Evolutionary conservation across 2,329 filamentous ascomycete genomes (phyloP).

Genomic region (Diplocarpon rosae): DNA sequence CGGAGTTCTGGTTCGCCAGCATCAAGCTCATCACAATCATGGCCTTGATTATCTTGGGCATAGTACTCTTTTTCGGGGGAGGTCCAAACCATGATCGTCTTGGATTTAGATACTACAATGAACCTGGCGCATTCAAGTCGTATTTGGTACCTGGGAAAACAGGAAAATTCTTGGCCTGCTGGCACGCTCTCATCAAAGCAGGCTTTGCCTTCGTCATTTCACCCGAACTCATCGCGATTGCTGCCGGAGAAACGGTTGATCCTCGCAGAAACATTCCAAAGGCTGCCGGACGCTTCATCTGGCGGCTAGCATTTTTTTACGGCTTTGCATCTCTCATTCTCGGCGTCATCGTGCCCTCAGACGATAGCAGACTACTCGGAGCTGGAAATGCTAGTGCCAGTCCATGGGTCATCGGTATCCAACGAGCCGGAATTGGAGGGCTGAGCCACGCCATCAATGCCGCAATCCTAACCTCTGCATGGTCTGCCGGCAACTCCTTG

Average conservation of each 20-base stretch:
- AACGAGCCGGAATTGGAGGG: conserved; percentile 49
- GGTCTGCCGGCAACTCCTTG: conserved; percentile 49
- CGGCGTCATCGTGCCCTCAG: conserved; percentile 49
- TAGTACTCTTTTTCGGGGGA: conserved; percentile 9
- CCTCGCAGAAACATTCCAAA: conserved; percentile 56
- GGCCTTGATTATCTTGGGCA: conserved; percentile 38
- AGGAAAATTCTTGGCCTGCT: conserved; percentile 7
- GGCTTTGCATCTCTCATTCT: conserved; percentile 47
- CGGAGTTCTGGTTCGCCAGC: conserved; percentile 7
- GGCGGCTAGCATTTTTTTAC: conserved; percentile 51
- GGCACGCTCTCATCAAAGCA: conserved; percentile 9
- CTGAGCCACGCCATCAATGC: conserved; percentile 59
- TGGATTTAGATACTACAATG: conserved; percentile 8
- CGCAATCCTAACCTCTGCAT: conserved; percentile 55
- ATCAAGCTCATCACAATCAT: conserved; percentile 39
- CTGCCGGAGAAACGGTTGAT: conserved; percentile 53
- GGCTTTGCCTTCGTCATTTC: conserved; percentile 10
- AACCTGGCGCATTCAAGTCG: conserved; percentile 6
- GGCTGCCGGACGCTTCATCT: conserved; percentile 48
- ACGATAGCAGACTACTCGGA: conserved; percentile 44
- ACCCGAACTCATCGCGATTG: conserved; percentile 42
- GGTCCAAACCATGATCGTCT: conserved; percentile 7
- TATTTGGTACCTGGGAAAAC: conserved; percentile 6
- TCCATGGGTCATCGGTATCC: conserved; percentile 46
- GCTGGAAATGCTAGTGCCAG: conserved; percentile 38